Conservation (phyloP, 805 yeast genomes). For the Metschnikowia picachoensis region DNA sequence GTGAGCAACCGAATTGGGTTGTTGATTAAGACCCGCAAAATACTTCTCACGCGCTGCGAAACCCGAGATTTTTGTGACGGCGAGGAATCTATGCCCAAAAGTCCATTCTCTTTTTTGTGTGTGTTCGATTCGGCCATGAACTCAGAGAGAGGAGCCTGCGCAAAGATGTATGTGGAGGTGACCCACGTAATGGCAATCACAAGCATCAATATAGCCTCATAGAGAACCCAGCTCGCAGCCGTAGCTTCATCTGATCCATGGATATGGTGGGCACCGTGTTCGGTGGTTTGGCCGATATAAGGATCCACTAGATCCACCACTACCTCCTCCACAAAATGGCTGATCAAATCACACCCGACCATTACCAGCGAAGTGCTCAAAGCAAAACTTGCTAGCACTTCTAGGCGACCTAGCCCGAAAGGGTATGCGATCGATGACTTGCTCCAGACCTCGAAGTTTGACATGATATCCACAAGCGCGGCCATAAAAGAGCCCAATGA, state of each 20-base stretch:
- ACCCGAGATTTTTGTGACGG: not conserved
- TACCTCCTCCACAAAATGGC: constrained; percentile 81
- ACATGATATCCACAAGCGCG: constrained; percentile 70
- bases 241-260: constrained; percentile 25
- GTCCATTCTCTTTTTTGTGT: not conserved
- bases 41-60: not conserved
- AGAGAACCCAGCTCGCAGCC: constrained; percentile 25
- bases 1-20: constrained; percentile 49
- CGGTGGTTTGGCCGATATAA: constrained; percentile 18
- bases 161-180: constrained; percentile 34
- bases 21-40: constrained; percentile 13
- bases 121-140: constrained; percentile 19
- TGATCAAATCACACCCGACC: constrained; percentile 85
- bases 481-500: constrained; percentile 70
- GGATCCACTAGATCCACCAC: constrained; percentile 36
- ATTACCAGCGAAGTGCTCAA: constrained; percentile 78
- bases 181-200: constrained; percentile 24
- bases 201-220: constrained; percentile 24
- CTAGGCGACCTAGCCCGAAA: constrained; percentile 89
- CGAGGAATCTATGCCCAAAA: not conserved
- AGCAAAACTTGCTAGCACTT: constrained; percentile 85
- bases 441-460: constrained; percentile 93
- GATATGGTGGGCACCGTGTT: constrained; percentile 37
- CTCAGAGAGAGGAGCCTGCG: constrained; percentile 31
- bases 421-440: constrained; percentile 79